Evolutionary conservation across 1,139 yeast genomes (phyloP).

Genomic region (Lodderomyces orthopsilosis): DNA sequence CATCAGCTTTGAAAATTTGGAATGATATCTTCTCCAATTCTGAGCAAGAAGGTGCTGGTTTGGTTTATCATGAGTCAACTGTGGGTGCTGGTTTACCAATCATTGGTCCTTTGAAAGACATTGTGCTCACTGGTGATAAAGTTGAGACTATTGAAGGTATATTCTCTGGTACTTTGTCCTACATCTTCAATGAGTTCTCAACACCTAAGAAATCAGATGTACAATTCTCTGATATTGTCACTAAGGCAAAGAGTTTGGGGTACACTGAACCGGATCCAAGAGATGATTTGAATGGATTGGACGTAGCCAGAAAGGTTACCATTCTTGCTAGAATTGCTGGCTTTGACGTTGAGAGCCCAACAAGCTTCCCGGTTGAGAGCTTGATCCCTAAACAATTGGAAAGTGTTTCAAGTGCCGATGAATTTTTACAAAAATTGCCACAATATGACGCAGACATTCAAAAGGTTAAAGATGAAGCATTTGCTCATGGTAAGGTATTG

Average conservation of each 20-base stretch:
- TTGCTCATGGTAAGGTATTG: conserved; percentile 78
- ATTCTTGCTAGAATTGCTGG: conserved; percentile 93
- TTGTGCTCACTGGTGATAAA: conserved; percentile 88
- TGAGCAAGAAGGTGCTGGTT: conserved; percentile 57
- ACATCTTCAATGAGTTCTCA: conserved; percentile 90
- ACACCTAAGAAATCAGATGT: conserved; percentile 56
- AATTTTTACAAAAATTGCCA: conserved; percentile 78
- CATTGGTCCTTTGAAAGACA: conserved; percentile 81
- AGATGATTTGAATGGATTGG: conserved; percentile 96
- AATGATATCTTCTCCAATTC: conserved; percentile 61
- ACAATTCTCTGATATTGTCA: conserved; percentile 86
- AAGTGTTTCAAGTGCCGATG: conserved; percentile 66
- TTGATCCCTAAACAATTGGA: conserved; percentile 87
- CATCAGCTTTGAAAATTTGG: conserved; percentile 77
- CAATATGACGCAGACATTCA: conserved; percentile 78
- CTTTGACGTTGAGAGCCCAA: conserved; percentile 78
- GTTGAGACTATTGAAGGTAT: conserved; percentile 91
- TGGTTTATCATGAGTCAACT: conserved; percentile 97
- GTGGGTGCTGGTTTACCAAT: conserved; percentile 98
- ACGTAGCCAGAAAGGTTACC: conserved; percentile 96
- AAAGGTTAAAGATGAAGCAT: conserved; percentile 75
- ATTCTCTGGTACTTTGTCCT: conserved; percentile 94
- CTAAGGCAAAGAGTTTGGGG: conserved; percentile 84
- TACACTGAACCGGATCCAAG: conserved; percentile 99
- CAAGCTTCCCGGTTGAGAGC: conserved; percentile 93